Percentiles rank a stretch among this genome's conserved stretches.
Conservation (phyloP, 108 stramenopile genomes). For the Schizochytrium sp. region DNA sequence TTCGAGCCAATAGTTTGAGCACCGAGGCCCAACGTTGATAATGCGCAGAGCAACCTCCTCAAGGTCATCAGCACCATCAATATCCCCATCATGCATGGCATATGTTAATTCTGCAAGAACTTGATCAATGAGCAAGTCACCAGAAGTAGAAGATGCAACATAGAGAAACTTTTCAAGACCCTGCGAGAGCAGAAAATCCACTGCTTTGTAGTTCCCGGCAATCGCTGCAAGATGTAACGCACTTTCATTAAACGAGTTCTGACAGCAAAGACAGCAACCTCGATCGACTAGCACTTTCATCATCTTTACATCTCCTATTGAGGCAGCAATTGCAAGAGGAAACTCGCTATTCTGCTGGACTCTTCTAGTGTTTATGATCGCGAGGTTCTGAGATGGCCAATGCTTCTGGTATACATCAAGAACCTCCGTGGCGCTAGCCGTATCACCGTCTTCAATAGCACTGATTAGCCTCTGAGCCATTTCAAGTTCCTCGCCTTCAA, state of each 20-base stretch:
- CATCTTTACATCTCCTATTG: neutral
- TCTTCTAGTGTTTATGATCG: conserved; percentile 34
- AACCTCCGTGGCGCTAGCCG: neutral
- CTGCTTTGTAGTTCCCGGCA: neutral
- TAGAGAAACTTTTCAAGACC: neutral
- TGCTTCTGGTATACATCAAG: neutral
- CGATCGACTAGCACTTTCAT: conserved; percentile 17
- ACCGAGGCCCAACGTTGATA: neutral
- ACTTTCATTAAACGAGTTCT: neutral
- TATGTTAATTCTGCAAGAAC: neutral
- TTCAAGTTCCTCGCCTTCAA: neutral
- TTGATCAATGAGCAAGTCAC: conserved; percentile 7
- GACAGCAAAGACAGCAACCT: conserved; percentile 34
- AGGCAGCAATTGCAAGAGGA: conserved; percentile 38
- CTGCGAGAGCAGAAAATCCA: neutral
- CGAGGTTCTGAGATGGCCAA: neutral
- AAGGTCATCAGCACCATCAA: neutral
- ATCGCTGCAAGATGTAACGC: conserved; percentile 5
- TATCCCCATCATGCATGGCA: neutral
- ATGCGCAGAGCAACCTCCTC: neutral
- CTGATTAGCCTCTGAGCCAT: neutral
- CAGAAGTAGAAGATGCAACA: neutral
- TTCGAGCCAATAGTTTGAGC: neutral
- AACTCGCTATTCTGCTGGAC: neutral
- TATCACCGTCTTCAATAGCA: neutral